phyloP scores from a whole-genome alignment of 2,329 filamentous ascomycete species.

The Aspergillus sp. region DNA sequence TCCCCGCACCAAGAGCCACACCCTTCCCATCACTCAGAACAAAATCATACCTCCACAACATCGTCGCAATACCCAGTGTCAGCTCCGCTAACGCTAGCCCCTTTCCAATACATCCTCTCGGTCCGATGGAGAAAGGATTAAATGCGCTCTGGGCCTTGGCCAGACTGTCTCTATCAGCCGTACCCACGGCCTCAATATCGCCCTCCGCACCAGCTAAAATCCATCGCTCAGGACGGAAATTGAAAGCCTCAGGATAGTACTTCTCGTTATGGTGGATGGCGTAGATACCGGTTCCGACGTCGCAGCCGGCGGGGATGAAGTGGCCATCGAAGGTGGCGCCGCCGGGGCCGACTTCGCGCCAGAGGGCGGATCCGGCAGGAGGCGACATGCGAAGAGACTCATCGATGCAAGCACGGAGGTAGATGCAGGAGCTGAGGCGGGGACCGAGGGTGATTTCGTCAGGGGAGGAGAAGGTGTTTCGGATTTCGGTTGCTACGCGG shows the following conservation, averaged over 20 bases:
- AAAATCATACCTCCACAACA: constrained; percentile 13
- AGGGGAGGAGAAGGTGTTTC: constrained; percentile 33
- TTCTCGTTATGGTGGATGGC: constrained; percentile 36
- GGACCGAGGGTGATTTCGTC: constrained; percentile 40
- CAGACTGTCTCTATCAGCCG: not conserved
- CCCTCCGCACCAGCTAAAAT: constrained; percentile 15
- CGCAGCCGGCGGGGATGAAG: constrained; percentile 31
- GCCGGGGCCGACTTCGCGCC: constrained; percentile 31
- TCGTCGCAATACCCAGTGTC: constrained; percentile 22
- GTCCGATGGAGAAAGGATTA: constrained; percentile 29
- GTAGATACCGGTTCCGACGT: constrained; percentile 36
- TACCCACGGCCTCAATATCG: not conserved
- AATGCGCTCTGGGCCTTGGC: constrained; percentile 13
- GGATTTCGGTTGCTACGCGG: constrained; percentile 36
- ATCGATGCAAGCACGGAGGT: constrained; percentile 48
- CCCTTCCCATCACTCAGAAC: not conserved
- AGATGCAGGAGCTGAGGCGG: constrained; percentile 37
- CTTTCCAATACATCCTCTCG: constrained; percentile 29
- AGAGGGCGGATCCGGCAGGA: constrained; percentile 28
- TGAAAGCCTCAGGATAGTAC: constrained; percentile 34
- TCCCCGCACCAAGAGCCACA: not conserved
- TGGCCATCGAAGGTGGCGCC: constrained; percentile 36
- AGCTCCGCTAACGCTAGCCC: constrained; percentile 28
- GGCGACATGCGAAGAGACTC: constrained; percentile 39
- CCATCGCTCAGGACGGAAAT: constrained; percentile 41